phyloP scores from a whole-genome alignment of 2,329 filamentous ascomycete genomes.

The Apiospora kogelbergensis region DNA sequence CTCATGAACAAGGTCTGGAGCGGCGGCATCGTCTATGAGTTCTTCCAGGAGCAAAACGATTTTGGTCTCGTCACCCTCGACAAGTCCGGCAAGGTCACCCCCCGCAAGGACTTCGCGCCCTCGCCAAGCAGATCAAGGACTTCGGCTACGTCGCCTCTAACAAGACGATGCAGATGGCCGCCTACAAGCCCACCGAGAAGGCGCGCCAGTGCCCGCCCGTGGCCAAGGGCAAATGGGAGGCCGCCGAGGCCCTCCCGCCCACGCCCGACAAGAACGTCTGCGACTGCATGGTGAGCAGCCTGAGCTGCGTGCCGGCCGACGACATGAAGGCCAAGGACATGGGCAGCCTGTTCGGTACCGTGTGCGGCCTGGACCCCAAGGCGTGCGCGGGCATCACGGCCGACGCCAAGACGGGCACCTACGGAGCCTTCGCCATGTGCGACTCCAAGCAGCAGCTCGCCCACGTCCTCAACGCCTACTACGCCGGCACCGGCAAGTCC shows the following conservation, averaged over 20 bases:
- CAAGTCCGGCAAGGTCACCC: constrained; percentile 44
- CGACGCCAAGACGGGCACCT: constrained; percentile 51
- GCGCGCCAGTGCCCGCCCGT: constrained; percentile 57
- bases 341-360: constrained; percentile 37
- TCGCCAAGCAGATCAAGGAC: constrained; percentile 58
- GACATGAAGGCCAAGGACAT: constrained; percentile 50
- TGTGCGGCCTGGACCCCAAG: constrained; percentile 39
- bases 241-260: constrained; percentile 65
- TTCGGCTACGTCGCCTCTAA: constrained; percentile 55
- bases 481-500: constrained; percentile 41
- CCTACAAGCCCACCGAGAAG: constrained; percentile 63
- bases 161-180: constrained; percentile 40
- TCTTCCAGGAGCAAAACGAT: constrained; percentile 71
- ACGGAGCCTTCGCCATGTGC: constrained; percentile 63
- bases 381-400: constrained; percentile 54
- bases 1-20: constrained; percentile 71
- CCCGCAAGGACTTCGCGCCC: constrained; percentile 61
- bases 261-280: constrained; percentile 65
- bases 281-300: constrained; percentile 65
- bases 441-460: constrained; percentile 54
- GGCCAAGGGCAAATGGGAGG: constrained; percentile 47
- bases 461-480: constrained; percentile 59
- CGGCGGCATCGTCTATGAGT: constrained; percentile 80
- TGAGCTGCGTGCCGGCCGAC: constrained; percentile 58
- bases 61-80: constrained; percentile 60